Conservation (phyloP, 352 stramenopile species). For the Pythium aristosporum region DNA sequence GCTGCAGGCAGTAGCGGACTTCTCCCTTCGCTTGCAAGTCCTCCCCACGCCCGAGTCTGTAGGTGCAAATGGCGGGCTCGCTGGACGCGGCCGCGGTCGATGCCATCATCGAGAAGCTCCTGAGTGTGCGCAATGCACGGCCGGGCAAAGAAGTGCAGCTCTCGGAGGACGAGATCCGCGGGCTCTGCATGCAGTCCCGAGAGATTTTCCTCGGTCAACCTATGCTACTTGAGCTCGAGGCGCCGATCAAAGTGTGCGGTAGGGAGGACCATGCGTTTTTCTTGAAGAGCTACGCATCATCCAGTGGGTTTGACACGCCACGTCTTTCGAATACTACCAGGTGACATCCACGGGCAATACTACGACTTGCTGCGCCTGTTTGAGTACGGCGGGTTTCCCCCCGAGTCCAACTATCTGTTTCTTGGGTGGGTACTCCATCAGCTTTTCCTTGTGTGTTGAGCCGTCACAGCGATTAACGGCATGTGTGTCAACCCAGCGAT, state of each 20-base stretch:
- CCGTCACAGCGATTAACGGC: background rate
- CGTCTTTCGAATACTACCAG: constrained; percentile 23
- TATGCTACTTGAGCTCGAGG: constrained; percentile 98
- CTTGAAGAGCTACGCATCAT: background rate
- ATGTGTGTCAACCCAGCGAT: constrained; percentile 50
- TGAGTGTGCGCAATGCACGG: constrained; percentile 47
- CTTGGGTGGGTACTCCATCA: constrained; percentile 30
- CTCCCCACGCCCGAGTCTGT: background rate
- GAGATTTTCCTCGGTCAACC: constrained; percentile 98
- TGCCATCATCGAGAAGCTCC: constrained; percentile 30
- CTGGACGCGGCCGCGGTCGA: constrained; percentile 27
- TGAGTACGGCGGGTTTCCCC: constrained; percentile 74
- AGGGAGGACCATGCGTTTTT: constrained; percentile 12
- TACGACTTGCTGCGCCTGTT: constrained; percentile 97
- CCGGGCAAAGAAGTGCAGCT: constrained; percentile 92
- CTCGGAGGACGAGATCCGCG: constrained; percentile 95
- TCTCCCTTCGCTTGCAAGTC: background rate
- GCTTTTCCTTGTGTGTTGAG: no score
- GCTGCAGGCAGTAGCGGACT: background rate
- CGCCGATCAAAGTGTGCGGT: constrained; percentile 98
- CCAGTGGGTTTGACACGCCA: background rate
- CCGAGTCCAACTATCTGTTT: constrained; percentile 52
- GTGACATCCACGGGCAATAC: constrained; percentile 96
- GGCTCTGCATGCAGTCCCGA: constrained; percentile 95
- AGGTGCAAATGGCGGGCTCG: background rate